phyloP scores from a whole-genome alignment of 768 basidiomycete species.

The Asterophora parasitica region DNA sequence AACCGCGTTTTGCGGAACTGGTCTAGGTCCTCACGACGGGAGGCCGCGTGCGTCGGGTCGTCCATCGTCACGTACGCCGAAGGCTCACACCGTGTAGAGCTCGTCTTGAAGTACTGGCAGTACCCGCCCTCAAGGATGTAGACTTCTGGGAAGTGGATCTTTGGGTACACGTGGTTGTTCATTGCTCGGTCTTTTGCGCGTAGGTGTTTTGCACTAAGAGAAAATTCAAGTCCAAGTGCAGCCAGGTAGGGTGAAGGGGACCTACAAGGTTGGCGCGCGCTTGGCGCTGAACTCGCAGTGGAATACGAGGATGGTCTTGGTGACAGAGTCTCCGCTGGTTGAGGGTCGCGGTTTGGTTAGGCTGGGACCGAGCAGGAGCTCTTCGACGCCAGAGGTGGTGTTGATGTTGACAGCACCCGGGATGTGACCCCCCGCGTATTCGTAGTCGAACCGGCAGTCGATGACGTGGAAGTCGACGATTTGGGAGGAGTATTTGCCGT shows the following conservation, averaged over 20 bases:
- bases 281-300: slow-evolving; percentile 98
- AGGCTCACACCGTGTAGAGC: slow-evolving; percentile 70
- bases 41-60: slow-evolving; percentile 78
- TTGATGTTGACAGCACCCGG: slow-evolving; percentile 90
- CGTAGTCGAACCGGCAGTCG: slow-evolving; percentile 98
- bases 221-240: not conserved
- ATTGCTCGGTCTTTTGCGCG: slow-evolving; percentile 84
- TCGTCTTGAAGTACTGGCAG: slow-evolving; percentile 75
- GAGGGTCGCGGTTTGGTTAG: slow-evolving; percentile 58
- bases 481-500: slow-evolving; percentile 62
- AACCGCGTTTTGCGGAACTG: slow-evolving; percentile 89
- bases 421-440: slow-evolving; percentile 91
- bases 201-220: slow-evolving; percentile 81
- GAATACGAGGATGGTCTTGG: slow-evolving; percentile 88
- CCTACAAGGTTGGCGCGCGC: slow-evolving; percentile 93
- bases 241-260: too few relatives aligned
- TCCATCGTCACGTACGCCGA: slow-evolving; percentile 90
- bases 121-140: slow-evolving; percentile 98
- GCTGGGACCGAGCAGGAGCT: slow-evolving; percentile 62
- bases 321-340: slow-evolving; percentile 64
- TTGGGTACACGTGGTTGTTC: slow-evolving; percentile 88
- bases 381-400: slow-evolving; percentile 72
- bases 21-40: slow-evolving; percentile 82
- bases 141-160: slow-evolving; percentile 92
- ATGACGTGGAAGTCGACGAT: slow-evolving; percentile 76